phyloP scores from a whole-genome alignment of 345 rosid genomes.

The Lepidium sativum region DNA sequence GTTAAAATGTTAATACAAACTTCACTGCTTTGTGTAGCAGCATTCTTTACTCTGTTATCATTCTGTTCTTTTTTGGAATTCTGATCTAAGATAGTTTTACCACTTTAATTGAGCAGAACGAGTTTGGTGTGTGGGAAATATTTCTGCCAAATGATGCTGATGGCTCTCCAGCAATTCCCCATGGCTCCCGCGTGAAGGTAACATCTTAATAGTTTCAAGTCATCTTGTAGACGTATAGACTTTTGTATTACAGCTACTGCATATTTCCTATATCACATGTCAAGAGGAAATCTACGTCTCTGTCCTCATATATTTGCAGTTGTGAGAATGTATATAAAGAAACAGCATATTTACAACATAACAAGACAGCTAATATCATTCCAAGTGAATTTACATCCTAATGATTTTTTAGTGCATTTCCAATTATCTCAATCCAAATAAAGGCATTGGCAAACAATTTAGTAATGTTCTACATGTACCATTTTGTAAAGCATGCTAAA shows the following conservation, averaged over 20 bases:
- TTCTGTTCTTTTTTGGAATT: background rate
- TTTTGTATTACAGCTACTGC: background rate
- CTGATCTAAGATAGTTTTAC: background rate
- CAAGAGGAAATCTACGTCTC: background rate
- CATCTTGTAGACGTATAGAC: background rate
- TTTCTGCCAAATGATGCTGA: slow-evolving; percentile 86
- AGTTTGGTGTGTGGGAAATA: slow-evolving; percentile 96
- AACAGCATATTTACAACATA: background rate
- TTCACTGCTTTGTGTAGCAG: background rate
- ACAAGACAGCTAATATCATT: background rate
- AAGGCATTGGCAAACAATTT: background rate
- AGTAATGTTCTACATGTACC: background rate
- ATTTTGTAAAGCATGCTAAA: background rate
- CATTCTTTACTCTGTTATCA: slow-evolving; percentile 6
- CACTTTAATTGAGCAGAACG: slow-evolving; percentile 42
- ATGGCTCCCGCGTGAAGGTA: slow-evolving; percentile 98
- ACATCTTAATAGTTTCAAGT: slow-evolving; percentile 10
- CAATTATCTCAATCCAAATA: background rate
- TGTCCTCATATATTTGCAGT: slow-evolving; percentile 2
- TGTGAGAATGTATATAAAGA: background rate
- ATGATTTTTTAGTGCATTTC: background rate
- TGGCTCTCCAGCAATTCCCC: slow-evolving; percentile 85
- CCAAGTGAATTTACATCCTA: background rate
- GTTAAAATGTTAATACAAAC: background rate
- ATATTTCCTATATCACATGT: background rate